A percentile compares a stretch with the other conserved stretches of the same genome.
Conservation (phyloP, 768 basidiomycete genomes). For the Mycena venus region DNA sequence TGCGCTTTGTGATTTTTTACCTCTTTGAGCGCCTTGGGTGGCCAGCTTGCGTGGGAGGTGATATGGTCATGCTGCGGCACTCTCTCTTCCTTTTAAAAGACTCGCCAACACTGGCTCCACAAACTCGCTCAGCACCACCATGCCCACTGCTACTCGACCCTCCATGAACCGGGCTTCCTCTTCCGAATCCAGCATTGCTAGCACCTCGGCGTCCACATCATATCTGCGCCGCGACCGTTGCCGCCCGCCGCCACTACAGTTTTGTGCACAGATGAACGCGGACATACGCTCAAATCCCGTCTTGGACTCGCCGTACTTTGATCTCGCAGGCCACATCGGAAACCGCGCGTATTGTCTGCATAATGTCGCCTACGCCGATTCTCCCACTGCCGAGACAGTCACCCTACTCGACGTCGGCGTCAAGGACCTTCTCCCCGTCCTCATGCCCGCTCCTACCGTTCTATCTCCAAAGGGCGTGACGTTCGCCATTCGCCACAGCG, state of each 20-base stretch:
- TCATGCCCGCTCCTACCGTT: not conserved
- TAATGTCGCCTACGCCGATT: slow-evolving; percentile 33
- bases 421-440: slow-evolving; percentile 39
- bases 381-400: slow-evolving; percentile 38
- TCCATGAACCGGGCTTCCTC: not conserved
- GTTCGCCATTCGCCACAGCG: slow-evolving; percentile 23
- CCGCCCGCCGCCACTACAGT: slow-evolving; percentile 37
- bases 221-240: not conserved
- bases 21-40: slow-evolving; percentile 6
- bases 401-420: slow-evolving; percentile 49
- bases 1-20: slow-evolving; percentile 5
- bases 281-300: slow-evolving; percentile 38
- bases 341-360: slow-evolving; percentile 41
- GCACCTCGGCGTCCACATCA: not conserved
- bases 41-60: slow-evolving; percentile 1
- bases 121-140: not conserved
- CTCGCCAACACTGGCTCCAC: slow-evolving; percentile 1
- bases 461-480: not conserved
- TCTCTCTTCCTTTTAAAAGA: not conserved
- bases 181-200: not conserved
- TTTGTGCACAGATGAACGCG: slow-evolving; percentile 37
- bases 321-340: slow-evolving; percentile 42
- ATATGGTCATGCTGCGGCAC: not conserved
- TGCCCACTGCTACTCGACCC: slow-evolving; percentile 12
- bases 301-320: slow-evolving; percentile 41